A percentile compares a stretch with the other conserved stretches of the same genome.
Conservation (phyloP, 148 eudicot species). For the Silene latifolia region DNA sequence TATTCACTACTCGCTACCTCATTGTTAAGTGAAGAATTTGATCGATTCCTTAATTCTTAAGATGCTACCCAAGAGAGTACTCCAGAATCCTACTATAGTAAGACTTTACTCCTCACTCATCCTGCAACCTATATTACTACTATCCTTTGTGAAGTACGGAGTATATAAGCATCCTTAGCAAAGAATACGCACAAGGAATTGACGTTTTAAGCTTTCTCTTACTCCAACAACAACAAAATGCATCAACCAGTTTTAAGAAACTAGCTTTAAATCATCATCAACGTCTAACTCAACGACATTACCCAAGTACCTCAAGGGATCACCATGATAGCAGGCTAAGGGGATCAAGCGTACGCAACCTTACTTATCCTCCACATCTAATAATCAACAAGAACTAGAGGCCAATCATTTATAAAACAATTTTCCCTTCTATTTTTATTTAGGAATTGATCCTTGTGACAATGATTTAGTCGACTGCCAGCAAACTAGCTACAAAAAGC, state of each 20-base stretch:
- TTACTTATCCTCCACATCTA: background rate
- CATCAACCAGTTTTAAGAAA: background rate
- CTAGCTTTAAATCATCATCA: background rate
- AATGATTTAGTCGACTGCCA: background rate
- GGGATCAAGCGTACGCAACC: too few relatives aligned
- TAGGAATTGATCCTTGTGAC: background rate
- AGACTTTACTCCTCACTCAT: too few relatives aligned
- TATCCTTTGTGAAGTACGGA: too few relatives aligned
- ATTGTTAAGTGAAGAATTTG: too few relatives aligned
- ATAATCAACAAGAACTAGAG: background rate
- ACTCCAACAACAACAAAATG: background rate
- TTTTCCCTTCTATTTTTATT: background rate
- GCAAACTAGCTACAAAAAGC: too few relatives aligned
- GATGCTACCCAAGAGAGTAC: too few relatives aligned
- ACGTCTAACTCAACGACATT: background rate
- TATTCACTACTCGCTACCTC: too few relatives aligned
- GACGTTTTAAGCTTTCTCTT: background rate
- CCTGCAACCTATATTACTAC: too few relatives aligned
- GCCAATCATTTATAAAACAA: background rate
- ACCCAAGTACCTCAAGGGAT: too few relatives aligned
- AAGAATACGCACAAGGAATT: background rate
- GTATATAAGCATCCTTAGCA: background rate
- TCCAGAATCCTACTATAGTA: too few relatives aligned
- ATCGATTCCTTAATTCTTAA: too few relatives aligned
- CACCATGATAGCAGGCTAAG: too few relatives aligned